A percentile compares a stretch with the other conserved stretches of the same genome.
Conservation (phyloP, 2,329 filamentous ascomycete species). For the Periconia sp. region DNA sequence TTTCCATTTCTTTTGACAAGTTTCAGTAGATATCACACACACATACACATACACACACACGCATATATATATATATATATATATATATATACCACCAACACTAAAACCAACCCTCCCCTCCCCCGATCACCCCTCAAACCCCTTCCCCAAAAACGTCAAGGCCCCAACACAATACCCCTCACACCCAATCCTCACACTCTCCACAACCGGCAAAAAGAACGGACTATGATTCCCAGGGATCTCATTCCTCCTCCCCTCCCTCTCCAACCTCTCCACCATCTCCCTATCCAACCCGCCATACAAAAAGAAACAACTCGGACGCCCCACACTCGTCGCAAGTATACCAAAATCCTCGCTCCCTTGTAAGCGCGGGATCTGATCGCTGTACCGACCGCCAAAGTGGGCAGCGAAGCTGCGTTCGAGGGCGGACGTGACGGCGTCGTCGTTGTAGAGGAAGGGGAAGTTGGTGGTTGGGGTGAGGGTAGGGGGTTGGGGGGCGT, state of each 20-base stretch:
- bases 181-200: constrained; percentile 56
- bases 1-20: too few species aligned
- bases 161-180: constrained; percentile 56
- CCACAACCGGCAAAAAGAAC: constrained; percentile 61
- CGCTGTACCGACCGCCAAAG: constrained; percentile 46
- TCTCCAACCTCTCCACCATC: constrained; percentile 53
- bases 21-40: too few species aligned
- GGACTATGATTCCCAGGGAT: constrained; percentile 63
- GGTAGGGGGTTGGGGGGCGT: constrained; percentile 46
- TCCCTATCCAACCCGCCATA: constrained; percentile 57
- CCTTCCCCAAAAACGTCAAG: constrained; percentile 48
- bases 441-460: constrained; percentile 58
- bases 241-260: constrained; percentile 49
- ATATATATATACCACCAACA: too few species aligned
- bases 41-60: too few species aligned
- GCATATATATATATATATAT: too few species aligned
- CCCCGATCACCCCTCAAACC: too few species aligned
- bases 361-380: constrained; percentile 45
- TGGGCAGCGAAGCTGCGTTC: constrained; percentile 49
- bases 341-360: constrained; percentile 63
- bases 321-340: constrained; percentile 52
- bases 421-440: constrained; percentile 44
- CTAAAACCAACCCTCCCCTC: neutral
- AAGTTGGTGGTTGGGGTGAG: constrained; percentile 45
- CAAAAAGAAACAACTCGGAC: constrained; percentile 59